Percentiles rank a stretch among this genome's conserved stretches.
Conservation (phyloP, 2,329 filamentous ascomycete species). For the Amphichorda felina region DNA sequence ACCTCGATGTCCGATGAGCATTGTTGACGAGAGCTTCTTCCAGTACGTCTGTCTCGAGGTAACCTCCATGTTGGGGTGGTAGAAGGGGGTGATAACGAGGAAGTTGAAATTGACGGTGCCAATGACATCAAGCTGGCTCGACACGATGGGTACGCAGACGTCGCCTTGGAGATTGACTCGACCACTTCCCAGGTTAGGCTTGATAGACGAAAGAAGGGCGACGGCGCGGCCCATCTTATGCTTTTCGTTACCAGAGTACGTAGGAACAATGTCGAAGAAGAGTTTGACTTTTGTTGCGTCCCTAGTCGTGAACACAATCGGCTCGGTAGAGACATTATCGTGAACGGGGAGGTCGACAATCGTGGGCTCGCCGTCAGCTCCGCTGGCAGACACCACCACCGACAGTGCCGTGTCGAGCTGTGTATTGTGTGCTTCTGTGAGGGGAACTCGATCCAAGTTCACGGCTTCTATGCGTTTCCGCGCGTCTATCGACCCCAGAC, state of each 20-base stretch:
- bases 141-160: conserved; percentile 82
- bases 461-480: conserved; percentile 72
- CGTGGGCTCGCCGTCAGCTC: conserved; percentile 75
- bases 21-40: conserved; percentile 83
- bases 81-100: conserved; percentile 85
- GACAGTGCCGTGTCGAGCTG: conserved; percentile 92
- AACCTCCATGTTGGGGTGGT: conserved; percentile 86
- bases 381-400: conserved; percentile 75
- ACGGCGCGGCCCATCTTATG: conserved; percentile 83
- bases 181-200: conserved; percentile 69
- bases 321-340: conserved; percentile 87
- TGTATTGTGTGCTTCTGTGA: conserved; percentile 80
- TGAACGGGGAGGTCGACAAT: conserved; percentile 89
- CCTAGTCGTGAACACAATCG: conserved; percentile 74
- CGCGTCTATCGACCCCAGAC: conserved; percentile 88
- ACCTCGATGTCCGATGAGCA: conserved; percentile 63
- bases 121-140: conserved; percentile 77
- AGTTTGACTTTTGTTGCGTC: conserved; percentile 77
- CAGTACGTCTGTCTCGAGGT: conserved; percentile 89
- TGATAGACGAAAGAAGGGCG: conserved; percentile 76
- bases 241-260: conserved; percentile 82
- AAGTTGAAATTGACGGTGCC: conserved; percentile 97
- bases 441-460: conserved; percentile 75
- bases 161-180: conserved; percentile 90
- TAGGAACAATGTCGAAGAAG: conserved; percentile 89